A percentile compares a stretch with the other conserved stretches of the same genome.
These are phyloP conservation scores for Candida patagonica DNA, from an alignment of 805 yeast species.

Conservation along the genomic window DNA sequence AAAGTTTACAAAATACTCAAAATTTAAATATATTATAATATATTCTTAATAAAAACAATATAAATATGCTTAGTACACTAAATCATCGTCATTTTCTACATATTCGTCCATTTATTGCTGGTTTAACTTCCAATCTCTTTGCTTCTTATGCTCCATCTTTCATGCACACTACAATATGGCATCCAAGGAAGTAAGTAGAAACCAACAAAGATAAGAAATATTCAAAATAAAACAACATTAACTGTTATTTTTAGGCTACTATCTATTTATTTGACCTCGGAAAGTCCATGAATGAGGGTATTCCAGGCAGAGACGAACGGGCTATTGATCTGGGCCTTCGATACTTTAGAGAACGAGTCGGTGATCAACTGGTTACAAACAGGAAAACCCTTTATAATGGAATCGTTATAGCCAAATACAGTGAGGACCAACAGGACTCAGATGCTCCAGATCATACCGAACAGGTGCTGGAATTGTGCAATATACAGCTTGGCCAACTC, in stretches of 20 bases:
- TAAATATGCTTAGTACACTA: neutral
- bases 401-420: constrained; percentile 11
- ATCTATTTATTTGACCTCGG: constrained; percentile 44
- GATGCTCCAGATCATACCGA: constrained; percentile 18
- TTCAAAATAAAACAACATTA: neutral
- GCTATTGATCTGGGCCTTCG: constrained; percentile 23
- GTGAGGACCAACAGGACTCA: constrained; percentile 25
- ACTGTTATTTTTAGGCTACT: constrained; percentile 26
- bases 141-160: no score
- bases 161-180: constrained; percentile 13
- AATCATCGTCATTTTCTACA: neutral
- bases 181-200: constrained; percentile 18
- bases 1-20: no score
- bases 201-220: neutral
- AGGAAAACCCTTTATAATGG: neutral
- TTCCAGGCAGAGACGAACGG: constrained; percentile 9
- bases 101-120: neutral
- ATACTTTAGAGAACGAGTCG: constrained; percentile 35
- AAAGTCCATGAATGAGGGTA: constrained; percentile 23
- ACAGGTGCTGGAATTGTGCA: neutral
- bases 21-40: neutral
- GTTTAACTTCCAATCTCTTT: no score
- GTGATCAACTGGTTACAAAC: constrained; percentile 1
- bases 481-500: neutral
- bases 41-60: neutral